Evolutionary conservation across 768 basidiomycete species (phyloP), one percentile per base, ranked within the genome.

Genomic region (Goffeauzyma gilvescens): DNA sequence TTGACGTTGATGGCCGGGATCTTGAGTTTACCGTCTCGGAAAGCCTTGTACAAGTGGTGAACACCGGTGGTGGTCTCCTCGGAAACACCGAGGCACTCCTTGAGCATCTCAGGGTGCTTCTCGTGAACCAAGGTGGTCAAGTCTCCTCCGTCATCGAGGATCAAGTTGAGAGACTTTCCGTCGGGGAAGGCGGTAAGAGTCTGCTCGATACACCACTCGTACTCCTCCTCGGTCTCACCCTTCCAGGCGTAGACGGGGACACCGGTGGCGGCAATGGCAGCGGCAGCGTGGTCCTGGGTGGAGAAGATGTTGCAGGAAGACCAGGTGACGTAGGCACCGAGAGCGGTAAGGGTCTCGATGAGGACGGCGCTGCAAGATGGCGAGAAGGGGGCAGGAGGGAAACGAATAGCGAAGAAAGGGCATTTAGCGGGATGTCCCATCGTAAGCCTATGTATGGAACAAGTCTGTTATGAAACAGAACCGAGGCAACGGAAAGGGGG

Each of bases 271-370:
- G 90, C 90, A 51, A 95, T 95, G 52, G 84, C 93, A 52, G 93
- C 81, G 40, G 93, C 93, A 41, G 93, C 93, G 68, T 98, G 93
- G 65, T 98, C 93, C 68, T 98, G 93, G 39, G 93, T 98, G 38
- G 93, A 96, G 71, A 90, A 98, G 65, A 98, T 98, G 71, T 98
- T 93, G 84, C 87, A 93, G 53, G 87, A 95, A 20, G 93, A 96
- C 93, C 93, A 98, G 54, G 90, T 75, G 42, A 98, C 90, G 63
- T 95, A 80, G 48, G 93, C 93, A 59, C 93, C 93, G 55, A 98
- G 76, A 54, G 78, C 79, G 51, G 77, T 81, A 55, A 98, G 72
- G 50, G 93, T 98, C 72, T 98, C 93, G 60, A 98, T 96, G 66
- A 98, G 79, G 55, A 95, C 87, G 37, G 89, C 90, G 42, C 89